Evolutionary conservation across 306 rosid species (phyloP).

Genomic region (Prunus mume): DNA sequence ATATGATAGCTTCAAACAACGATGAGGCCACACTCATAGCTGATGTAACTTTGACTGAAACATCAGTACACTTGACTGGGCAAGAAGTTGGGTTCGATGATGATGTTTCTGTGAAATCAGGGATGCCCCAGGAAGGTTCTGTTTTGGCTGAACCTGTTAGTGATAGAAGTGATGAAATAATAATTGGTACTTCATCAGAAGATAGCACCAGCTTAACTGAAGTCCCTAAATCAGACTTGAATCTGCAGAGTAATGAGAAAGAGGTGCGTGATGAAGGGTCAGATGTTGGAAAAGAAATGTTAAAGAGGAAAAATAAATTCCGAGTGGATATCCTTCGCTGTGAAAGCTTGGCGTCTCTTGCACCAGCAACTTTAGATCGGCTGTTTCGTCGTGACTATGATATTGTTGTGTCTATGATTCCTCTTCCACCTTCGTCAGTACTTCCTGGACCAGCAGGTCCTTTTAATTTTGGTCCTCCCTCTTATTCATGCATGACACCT

Average conservation of each 20-base stretch:
- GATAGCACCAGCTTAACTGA: constrained; percentile 32
- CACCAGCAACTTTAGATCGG: constrained; percentile 77
- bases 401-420: constrained; percentile 84
- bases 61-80: constrained; percentile 27
- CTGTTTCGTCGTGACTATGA: constrained; percentile 91
- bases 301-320: constrained; percentile 60
- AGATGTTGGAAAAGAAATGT: constrained; percentile 50
- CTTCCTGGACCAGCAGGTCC: constrained; percentile 88
- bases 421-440: constrained; percentile 81
- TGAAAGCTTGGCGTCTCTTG: constrained; percentile 95
- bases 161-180: constrained; percentile 35
- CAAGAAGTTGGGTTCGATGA: constrained; percentile 28
- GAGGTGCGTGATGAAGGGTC: constrained; percentile 43
- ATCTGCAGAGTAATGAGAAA: constrained; percentile 41
- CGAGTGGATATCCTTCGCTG: constrained; percentile 89
- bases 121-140: constrained; percentile 37
- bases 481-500: constrained; percentile 90
- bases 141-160: constrained; percentile 38
- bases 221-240: constrained; percentile 32
- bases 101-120: constrained; percentile 35
- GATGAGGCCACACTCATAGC: constrained; percentile 42
- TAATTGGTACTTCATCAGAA: constrained; percentile 38
- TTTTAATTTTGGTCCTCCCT: constrained; percentile 92
- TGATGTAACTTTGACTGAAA: constrained; percentile 38
- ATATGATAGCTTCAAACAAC: constrained; percentile 38